Evolutionary conservation across 1,284 basidiomycete species (phyloP), one percentile per base, ranked within the genome.

Genomic region (Baeospora myosura): DNA sequence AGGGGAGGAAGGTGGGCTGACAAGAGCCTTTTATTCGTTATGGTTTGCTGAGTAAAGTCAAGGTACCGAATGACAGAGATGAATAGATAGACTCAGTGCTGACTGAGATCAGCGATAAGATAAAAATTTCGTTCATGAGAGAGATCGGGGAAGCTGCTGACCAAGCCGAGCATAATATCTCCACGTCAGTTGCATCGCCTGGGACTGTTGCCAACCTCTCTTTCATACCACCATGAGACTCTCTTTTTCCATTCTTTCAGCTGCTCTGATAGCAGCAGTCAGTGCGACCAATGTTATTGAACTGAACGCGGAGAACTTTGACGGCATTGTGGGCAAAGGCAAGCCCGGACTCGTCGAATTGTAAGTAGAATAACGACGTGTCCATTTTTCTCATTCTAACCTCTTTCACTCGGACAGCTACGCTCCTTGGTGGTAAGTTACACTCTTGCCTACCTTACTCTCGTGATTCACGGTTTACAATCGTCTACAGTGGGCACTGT

Each of bases 261-360:
- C 77, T 20, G 65, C 76, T 17, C 54, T 86, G 12, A 57, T 81
- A 49, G 70, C 75, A 23, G 65, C 71, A 38, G 84, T 69, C 30
- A 60, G 58, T 48, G 89, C 82, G 22, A 89, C 81, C n/a, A 89
- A 89, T 53, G 90, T 91, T 38, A 50, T 91, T 40, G 90, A 91
- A 12, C 78, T 95, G 36, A 75, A 61, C 37, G 69, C 82, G 0
- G 68, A 72, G 47, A 91, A 85, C 65, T 95, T 92, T 61, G 84
- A 92, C 58, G 51, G 66, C 31, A 62, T 79, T 41, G 65, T 92
- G 57, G 91, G 88, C 29, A 62, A 82, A 48, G 87, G 84, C 46
- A 88, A 80, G 59, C 80, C 85, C 41, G 88, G 84, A 51, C 72
- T 93, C 31, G 88, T 94, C 21, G 90, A 93, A 64, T 94, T 94